phyloP scores from a whole-genome alignment of 257 asterid species.

The Ilex aquifolium region DNA sequence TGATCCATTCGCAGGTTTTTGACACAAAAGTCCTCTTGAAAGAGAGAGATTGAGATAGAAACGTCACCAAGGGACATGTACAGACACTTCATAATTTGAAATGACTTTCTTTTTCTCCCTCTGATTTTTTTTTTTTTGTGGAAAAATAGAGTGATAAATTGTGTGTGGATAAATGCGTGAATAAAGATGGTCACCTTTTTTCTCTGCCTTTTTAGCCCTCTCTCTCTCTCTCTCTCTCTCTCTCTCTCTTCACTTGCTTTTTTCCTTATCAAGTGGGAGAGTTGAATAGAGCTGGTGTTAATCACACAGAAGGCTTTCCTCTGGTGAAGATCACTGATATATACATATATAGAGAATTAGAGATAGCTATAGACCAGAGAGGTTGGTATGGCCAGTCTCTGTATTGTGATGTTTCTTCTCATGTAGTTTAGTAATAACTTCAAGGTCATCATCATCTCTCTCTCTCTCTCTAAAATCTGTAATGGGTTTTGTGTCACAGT shows the following conservation, averaged over 20 bases:
- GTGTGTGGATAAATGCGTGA: conserved; percentile 51
- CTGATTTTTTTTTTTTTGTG: not conserved
- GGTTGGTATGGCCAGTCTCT: conserved; percentile 6
- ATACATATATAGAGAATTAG: not conserved
- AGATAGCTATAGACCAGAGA: not conserved
- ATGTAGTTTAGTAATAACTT: conserved; percentile 6
- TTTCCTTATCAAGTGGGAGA: conserved; percentile 37
- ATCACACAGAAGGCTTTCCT: conserved; percentile 13
- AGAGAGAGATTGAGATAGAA: not conserved
- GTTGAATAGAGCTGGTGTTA: conserved; percentile 26
- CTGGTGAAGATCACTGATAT: not conserved
- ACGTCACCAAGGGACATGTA: not conserved
- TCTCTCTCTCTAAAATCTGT: not conserved
- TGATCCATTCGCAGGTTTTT: conserved; percentile 39
- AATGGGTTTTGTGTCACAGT: conserved; percentile 2
- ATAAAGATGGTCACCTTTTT: conserved; percentile 46
- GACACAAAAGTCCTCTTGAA: not conserved
- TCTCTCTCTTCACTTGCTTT: conserved; percentile 9
- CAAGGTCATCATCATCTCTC: not conserved
- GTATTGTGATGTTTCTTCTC: not conserved
- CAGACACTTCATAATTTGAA: too few species aligned
- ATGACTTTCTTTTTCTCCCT: not conserved
- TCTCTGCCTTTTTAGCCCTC: conserved; percentile 43
- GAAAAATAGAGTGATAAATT: conserved; percentile 4
- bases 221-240: conserved; percentile 15